Base-by-base conservation (phyloP, 768 basidiomycete genomes). In the Termitomyces sp. region DNA sequence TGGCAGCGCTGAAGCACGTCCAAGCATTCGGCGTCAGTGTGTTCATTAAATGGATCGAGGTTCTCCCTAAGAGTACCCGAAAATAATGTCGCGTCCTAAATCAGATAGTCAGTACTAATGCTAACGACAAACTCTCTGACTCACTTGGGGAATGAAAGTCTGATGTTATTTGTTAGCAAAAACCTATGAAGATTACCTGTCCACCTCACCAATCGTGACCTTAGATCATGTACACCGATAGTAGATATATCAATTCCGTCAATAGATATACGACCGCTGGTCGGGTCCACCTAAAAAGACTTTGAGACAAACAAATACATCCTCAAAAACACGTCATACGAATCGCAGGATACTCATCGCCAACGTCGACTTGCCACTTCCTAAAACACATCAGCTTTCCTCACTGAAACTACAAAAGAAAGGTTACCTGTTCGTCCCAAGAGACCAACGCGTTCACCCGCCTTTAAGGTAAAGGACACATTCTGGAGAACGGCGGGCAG, bases 191-290 rank as follows among this genome's bases (percentile, higher is more conserved):
- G 25, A 50, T 31, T 4, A 8, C 12, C 4, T 7, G n/a, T 10
- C n/a, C 15, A 5, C 74, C 86, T 70, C 69, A 89, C 88, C 72
- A 91, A 65, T 63, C 87, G 83, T 1, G 89, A 88, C n/a, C 91
- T 81, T 63, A 96, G 69, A 70, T 94, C 94, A 68, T 93, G 85
- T 17, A 95, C 74, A 12, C 94, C 93, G 59, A 97, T 94, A 4
- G 77, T 87, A 1, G 88, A 87, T 56, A 94, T 92, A 68, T 96
- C 94, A 60, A 96, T 87, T 5, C 93, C 94, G 63, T 95, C 94
- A 20, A 96, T 86, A 50, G 91, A 36, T 55, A 97, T 94, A 29
- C 80, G 81, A 0, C 95, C 95, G 15, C 76, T 77, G 3, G 80
- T 75, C 1, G 94, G 92, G 68, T 96, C 94, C 17, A 87, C 84